A percentile compares a stretch with the other conserved stretches of the same genome.
phyloP scores from a whole-genome alignment of 2,329 filamentous ascomycete genomes.

The Fusarium tricinctum region DNA sequence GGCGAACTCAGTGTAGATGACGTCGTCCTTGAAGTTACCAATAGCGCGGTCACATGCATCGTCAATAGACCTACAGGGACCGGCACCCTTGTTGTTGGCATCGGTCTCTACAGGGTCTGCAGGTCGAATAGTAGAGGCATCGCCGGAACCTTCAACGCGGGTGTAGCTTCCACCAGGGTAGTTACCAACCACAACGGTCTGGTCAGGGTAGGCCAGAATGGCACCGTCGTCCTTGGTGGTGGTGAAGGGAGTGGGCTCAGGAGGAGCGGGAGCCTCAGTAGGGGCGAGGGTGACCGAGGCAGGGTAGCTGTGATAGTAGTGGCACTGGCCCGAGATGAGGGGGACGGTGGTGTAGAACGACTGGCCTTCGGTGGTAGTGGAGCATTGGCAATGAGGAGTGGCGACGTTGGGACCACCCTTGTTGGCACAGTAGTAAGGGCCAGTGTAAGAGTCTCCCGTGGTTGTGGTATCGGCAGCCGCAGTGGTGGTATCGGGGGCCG shows the following conservation, averaged over 20 bases:
- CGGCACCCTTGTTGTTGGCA: conserved; percentile 13
- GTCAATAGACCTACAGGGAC: conserved; percentile 19
- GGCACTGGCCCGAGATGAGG: conserved; percentile 23
- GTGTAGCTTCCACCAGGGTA: conserved; percentile 8
- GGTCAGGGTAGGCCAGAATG: conserved; percentile 6
- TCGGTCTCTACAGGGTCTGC: conserved; percentile 5
- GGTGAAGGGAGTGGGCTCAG: background rate
- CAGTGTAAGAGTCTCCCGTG: background rate
- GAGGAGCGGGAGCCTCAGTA: background rate
- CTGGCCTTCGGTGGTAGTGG: conserved; percentile 20
- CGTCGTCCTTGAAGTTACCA: conserved; percentile 5
- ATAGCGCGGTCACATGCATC: conserved; percentile 18
- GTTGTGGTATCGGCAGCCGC: background rate
- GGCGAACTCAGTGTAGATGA: conserved; percentile 13
- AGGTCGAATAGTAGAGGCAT: background rate
- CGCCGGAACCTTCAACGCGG: background rate
- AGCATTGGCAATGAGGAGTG: conserved; percentile 22
- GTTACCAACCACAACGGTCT: background rate
- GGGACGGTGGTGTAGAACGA: conserved; percentile 25
- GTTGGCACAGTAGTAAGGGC: conserved; percentile 10
- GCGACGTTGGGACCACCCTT: conserved; percentile 12
- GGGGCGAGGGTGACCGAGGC: conserved; percentile 5
- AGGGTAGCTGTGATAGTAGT: conserved; percentile 31
- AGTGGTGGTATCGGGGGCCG: background rate
- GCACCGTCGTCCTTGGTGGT: background rate